Conservation (phyloP, 2,329 filamentous ascomycete genomes). For the Calycina marina region DNA sequence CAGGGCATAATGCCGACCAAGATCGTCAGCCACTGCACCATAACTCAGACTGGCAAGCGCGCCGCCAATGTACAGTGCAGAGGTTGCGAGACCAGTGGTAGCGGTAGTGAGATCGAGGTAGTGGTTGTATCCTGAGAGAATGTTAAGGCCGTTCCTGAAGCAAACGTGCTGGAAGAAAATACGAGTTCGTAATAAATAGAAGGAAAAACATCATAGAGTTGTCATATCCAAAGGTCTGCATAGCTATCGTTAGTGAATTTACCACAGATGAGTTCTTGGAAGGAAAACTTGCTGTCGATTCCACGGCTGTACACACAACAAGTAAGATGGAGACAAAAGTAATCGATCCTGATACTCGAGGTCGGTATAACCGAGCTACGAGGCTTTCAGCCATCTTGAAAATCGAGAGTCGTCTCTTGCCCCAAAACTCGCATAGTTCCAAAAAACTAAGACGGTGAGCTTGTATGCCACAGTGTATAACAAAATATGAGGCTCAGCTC, state of each 20-base stretch:
- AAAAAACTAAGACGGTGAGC: too few relatives aligned
- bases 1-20: constrained; percentile 22
- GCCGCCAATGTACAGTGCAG: constrained; percentile 39
- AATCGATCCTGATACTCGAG: background rate
- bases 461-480: too few relatives aligned
- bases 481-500: too few relatives aligned
- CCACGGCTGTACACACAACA: background rate
- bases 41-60: constrained; percentile 45
- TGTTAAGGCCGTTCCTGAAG: constrained; percentile 38
- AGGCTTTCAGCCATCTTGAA: too few relatives aligned
- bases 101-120: constrained; percentile 40
- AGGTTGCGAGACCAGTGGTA: constrained; percentile 39
- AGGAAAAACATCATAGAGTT: constrained; percentile 11
- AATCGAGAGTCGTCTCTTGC: too few relatives aligned
- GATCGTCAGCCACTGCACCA: constrained; percentile 25
- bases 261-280: background rate
- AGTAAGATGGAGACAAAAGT: background rate
- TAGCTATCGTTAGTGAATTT: background rate
- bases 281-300: background rate
- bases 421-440: too few relatives aligned
- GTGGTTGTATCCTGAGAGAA: constrained; percentile 38
- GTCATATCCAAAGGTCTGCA: constrained; percentile 14
- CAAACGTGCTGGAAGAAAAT: background rate
- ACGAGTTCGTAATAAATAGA: background rate
- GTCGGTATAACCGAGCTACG: background rate